Evolutionary conservation across 441 rosid genomes (phyloP), one percentile per base, ranked within the genome.

Genomic region (Mallotus repandus): DNA sequence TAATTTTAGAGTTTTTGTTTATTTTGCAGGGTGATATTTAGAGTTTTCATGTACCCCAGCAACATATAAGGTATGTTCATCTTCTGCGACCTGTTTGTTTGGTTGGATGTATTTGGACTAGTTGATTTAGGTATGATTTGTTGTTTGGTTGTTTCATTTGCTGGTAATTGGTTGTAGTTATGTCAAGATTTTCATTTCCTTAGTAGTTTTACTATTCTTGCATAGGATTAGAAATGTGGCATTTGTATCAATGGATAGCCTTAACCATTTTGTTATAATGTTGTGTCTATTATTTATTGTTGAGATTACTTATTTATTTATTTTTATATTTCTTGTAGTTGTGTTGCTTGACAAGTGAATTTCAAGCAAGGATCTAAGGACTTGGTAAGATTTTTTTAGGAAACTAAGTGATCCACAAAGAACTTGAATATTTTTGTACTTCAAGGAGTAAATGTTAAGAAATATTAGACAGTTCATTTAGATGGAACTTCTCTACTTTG

Each of bases 41-140:
- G 97, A 72, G 97, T 93, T 56, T 86, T 91, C 83, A 89, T 91
- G 98, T 93, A 91, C 76, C 98, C 97, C 79, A 91, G 93, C 91
- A 91, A 88, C 69, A 93, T 91, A 16, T 93, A 73, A 91, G 95
- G 91, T 89, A 15, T 12, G 13, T 54, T 35, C 16, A 13, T 4
- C 45, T 46, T 3, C 41, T 64, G 41, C 10, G 10, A 2, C 8
- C 0, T 70, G 0, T 9, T 32, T 1, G 29, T 48, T 12, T 32
- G 41, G 41, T 35, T 38, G 41, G 41, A 38, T 38, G 41, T 38
- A 9, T 54, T 4, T 2, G 45, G 16, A 10, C 55, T 35, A 2
- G 16, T n/a, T 18, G 60, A 10, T 19, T 38, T 61, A 16, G n/a
- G 14, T 13, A 1, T 22, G 15, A 12, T 21, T 43, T 29, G 0